These are phyloP conservation scores for Pholiota adiposa DNA, from an alignment of 1,284 basidiomycete genomes.

Conservation along the genomic window DNA sequence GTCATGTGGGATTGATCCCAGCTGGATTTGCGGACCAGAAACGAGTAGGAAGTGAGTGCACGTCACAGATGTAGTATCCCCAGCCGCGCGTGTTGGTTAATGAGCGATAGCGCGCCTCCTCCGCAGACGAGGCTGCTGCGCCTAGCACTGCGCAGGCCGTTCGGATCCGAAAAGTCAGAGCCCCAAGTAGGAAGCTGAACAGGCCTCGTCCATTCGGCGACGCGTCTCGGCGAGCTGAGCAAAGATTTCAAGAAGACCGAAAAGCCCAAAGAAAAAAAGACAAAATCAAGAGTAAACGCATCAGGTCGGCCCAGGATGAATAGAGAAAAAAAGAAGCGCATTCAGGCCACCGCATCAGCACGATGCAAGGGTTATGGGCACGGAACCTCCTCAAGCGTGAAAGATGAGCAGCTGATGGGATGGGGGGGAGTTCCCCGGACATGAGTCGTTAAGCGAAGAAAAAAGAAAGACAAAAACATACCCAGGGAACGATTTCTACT, in stretches of 20 bases:
- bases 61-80: background rate
- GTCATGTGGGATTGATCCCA: background rate
- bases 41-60: background rate
- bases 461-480: no score
- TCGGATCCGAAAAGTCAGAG: background rate
- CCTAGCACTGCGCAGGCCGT: background rate
- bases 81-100: no score
- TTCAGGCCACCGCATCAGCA: background rate
- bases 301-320: background rate
- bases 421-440: constrained; percentile 1
- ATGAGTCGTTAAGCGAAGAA: constrained; percentile 11
- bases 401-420: background rate
- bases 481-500: no score
- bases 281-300: background rate
- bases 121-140: no score
- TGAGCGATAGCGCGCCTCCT: no score
- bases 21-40: background rate
- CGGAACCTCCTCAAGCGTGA: background rate
- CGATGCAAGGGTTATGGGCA: background rate
- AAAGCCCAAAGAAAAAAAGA: background rate
- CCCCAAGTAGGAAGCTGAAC: background rate
- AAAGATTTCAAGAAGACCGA: background rate
- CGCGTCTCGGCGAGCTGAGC: background rate
- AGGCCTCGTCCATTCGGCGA: background rate
- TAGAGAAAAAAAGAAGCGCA: background rate